Conservation (phyloP, 2,329 filamentous ascomycete genomes). For the Myriangium duriaei region DNA sequence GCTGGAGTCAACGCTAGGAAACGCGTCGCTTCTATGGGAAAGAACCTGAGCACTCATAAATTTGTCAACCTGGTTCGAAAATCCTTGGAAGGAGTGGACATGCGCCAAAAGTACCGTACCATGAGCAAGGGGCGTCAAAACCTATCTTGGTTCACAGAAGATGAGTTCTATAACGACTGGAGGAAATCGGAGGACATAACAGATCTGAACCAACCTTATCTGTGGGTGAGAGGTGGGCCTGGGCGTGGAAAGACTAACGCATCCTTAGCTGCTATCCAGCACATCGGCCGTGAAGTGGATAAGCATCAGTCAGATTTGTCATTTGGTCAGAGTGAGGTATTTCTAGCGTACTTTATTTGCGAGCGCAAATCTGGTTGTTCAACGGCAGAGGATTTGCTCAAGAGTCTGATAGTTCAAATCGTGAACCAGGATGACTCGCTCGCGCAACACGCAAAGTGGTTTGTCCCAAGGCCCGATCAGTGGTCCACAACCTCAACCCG, state of each 20-base stretch:
- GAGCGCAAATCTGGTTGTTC: conserved; percentile 1
- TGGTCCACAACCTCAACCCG: neutral
- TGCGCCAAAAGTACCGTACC: conserved; percentile 1
- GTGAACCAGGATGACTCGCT: conserved; percentile 9
- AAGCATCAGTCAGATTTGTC: neutral
- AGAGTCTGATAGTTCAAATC: conserved; percentile 8
- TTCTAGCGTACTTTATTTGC: conserved; percentile 8
- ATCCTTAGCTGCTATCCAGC: neutral
- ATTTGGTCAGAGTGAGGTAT: neutral
- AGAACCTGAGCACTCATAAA: conserved; percentile 2
- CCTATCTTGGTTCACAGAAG: neutral
- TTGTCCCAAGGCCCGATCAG: conserved; percentile 1
- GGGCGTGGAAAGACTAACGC: neutral
- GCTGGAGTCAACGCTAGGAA: conserved; percentile 1
- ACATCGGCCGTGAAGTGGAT: neutral
- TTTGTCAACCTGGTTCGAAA: conserved; percentile 9
- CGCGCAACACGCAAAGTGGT: conserved; percentile 8
- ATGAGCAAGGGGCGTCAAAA: neutral
- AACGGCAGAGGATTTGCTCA: conserved; percentile 8
- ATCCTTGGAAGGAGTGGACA: conserved; percentile 5
- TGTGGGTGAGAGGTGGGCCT: neutral
- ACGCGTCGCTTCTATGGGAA: conserved; percentile 1
- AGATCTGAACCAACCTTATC: neutral
- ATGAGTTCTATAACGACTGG: neutral
- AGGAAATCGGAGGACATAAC: neutral